phyloP scores from a whole-genome alignment of 192 early-diverging fungal species.

The Coemansia sp. region DNA sequence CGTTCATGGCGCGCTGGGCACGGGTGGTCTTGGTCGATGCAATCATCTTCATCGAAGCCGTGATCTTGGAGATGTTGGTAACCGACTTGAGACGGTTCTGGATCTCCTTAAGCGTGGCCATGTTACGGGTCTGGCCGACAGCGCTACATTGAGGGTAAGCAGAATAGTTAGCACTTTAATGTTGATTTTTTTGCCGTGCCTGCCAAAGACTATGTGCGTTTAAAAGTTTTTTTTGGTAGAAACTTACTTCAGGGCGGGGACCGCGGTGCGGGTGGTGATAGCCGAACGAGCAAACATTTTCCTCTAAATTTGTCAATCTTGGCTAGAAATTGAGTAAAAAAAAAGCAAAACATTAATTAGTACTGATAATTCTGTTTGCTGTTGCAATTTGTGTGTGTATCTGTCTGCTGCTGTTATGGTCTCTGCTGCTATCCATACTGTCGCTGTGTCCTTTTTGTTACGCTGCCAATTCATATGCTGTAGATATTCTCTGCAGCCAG shows the following conservation, averaged over 20 bases:
- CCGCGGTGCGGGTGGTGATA: conserved; percentile 45
- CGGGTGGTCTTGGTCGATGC: conserved; percentile 94
- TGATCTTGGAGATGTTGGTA: conserved; percentile 98
- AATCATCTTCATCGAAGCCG: conserved; percentile 99
- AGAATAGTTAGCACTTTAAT: too few species aligned
- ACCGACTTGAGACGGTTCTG: conserved; percentile 94
- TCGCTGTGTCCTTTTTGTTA: conserved; percentile 4
- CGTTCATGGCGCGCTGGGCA: conserved; percentile 87
- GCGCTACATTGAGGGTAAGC: conserved; percentile 38
- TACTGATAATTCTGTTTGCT: background rate
- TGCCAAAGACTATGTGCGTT: too few species aligned
- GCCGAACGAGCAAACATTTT: conserved; percentile 53
- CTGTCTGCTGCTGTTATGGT: background rate
- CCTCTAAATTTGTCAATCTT: conserved; percentile 11
- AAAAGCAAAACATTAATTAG: background rate
- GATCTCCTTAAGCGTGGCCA: conserved; percentile 95
- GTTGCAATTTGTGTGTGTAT: background rate
- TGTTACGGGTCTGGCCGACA: conserved; percentile 79
- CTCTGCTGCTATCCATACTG: background rate
- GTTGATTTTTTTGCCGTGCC: too few species aligned
- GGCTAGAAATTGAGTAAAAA: background rate
- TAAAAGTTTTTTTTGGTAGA: background rate
- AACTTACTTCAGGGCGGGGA: conserved; percentile 40
- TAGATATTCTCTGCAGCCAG: too few species aligned
- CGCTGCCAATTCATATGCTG: background rate